phyloP scores from a whole-genome alignment of 2,329 filamentous ascomycete species.

The Cadophora sp. region DNA sequence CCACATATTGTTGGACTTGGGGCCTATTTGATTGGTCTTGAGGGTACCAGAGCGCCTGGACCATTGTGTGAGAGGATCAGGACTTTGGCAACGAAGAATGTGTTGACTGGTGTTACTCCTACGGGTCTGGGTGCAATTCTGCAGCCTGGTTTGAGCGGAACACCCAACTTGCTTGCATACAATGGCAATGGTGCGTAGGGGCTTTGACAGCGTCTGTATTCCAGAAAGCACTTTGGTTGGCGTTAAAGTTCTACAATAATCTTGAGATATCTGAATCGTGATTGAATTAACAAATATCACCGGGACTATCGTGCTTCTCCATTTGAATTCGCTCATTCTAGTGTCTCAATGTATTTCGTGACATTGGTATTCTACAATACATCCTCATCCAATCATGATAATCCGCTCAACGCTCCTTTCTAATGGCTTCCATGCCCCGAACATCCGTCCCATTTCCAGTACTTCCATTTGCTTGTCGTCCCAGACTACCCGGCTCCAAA shows the following conservation, averaged over 20 bases:
- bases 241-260: not conserved
- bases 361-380: too few relatives aligned
- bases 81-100: constrained; percentile 5
- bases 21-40: constrained; percentile 10
- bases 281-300: too few relatives aligned
- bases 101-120: constrained; percentile 3
- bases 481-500: too few relatives aligned
- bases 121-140: not conserved
- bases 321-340: too few relatives aligned
- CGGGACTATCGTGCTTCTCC: too few relatives aligned
- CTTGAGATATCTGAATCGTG: not conserved
- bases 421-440: too few relatives aligned
- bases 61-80: constrained; percentile 6
- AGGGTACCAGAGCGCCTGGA: not conserved
- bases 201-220: not conserved
- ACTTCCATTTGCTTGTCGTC: too few relatives aligned
- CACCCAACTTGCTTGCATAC: constrained; percentile 9
- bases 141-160: not conserved
- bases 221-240: not conserved
- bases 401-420: too few relatives aligned
- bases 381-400: too few relatives aligned
- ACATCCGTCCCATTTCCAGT: too few relatives aligned
- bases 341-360: too few relatives aligned
- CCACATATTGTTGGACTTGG: constrained; percentile 15
- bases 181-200: constrained; percentile 7